Evolutionary conservation across 2,329 filamentous ascomycete species (phyloP), one percentile per base, ranked within the genome.

Genomic region (Pleurostoma richardsiae): DNA sequence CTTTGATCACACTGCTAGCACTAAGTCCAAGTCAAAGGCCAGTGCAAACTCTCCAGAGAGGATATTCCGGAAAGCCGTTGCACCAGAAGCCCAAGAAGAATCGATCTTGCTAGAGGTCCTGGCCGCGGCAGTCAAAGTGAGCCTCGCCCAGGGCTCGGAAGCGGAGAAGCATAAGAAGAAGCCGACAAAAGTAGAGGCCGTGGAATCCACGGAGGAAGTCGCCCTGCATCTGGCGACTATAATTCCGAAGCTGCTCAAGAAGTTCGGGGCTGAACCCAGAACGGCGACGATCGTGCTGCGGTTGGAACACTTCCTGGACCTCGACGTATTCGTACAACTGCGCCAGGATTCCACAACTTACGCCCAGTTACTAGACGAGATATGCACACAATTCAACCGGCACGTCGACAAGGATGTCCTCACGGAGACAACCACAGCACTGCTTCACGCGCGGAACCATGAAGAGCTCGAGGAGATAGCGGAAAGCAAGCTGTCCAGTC

Each of bases 371-470:
- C 73, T 99, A 2, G 90, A 96, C 55, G 91, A 96, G 58, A 90
- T 97, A 56, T 90, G 88, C 64, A 90, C 89, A 48, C 94, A 99
- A 58, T 97, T 99, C 68, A 83, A 87, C 57, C 83, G 90, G n/a
- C 94, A 99, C 60, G 88, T 88, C 40, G 89, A 95, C 58, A 86
- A 88, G 56, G 80, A 81, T 46, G 91, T 97, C 19, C 75, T 99
- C 41, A 82, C 83, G 8, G 91, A 96, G 64, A 92, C 90, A 10
- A 86, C 87, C 29, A 77, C 83, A 27, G 88, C 91, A 4, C 80
- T 99, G 36, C 70, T 96, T 30, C 90, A 95, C 61, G 90, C 92
- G 6, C 85, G 88, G 53, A 85, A 84, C 50, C 92, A 90, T 51
- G 90, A 94, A 50, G 92, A 96, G 59, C 80, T 96, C 31, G 87